These are phyloP conservation scores for Russula sp. DNA, from an alignment of 768 basidiomycete genomes.

Conservation along the genomic window DNA sequence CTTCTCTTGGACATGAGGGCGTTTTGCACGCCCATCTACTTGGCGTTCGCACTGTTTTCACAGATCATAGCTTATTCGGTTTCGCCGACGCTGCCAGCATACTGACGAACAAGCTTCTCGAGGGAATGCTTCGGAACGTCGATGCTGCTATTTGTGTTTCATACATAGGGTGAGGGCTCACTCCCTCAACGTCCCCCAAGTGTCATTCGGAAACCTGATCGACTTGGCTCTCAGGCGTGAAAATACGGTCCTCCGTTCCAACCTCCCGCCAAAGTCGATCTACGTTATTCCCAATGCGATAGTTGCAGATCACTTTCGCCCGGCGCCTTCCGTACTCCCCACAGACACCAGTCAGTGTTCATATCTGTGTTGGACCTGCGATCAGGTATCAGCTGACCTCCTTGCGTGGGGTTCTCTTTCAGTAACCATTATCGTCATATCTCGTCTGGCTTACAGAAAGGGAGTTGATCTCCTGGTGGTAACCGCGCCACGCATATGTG, in stretches of 20 bases:
- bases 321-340: conserved; percentile 40
- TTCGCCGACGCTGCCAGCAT: conserved; percentile 97
- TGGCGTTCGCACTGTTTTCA: conserved; percentile 87
- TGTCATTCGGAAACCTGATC: background rate
- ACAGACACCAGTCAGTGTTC: conserved; percentile 51
- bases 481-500: conserved; percentile 85
- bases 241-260: conserved; percentile 87
- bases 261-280: conserved; percentile 54
- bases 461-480: conserved; percentile 94
- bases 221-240: conserved; percentile 63
- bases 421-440: conserved; percentile 92
- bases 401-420: no score
- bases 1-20: conserved; percentile 86
- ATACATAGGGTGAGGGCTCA: conserved; percentile 73
- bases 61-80: conserved; percentile 94
- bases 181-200: background rate
- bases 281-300: conserved; percentile 95
- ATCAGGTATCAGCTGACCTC: background rate
- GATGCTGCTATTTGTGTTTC: conserved; percentile 96
- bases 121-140: conserved; percentile 79
- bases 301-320: conserved; percentile 80
- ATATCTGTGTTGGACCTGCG: background rate
- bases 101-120: conserved; percentile 92
- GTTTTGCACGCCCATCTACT: conserved; percentile 85
- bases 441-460: conserved; percentile 90